Conservation (phyloP, 139 green algal species). For the Picocystis salinarum region DNA sequence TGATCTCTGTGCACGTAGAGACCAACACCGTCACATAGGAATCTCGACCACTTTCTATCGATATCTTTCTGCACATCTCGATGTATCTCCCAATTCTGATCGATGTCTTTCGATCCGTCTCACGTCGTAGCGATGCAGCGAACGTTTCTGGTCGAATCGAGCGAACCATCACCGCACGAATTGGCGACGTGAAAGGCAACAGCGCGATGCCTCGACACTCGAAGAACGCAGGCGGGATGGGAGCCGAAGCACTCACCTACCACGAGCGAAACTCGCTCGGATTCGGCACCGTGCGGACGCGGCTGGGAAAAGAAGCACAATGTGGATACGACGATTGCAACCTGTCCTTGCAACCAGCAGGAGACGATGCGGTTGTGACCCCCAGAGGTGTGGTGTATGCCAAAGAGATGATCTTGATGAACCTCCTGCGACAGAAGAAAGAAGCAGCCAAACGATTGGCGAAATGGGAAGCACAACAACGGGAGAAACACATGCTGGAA, state of each 20-base stretch:
- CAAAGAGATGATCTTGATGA: slow-evolving; percentile 66
- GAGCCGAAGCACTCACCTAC: slow-evolving; percentile 61
- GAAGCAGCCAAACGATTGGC: slow-evolving; percentile 49
- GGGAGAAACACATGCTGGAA: slow-evolving; percentile 9
- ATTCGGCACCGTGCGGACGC: slow-evolving; percentile 64
- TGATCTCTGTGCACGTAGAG: too few species aligned
- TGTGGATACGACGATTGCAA: slow-evolving; percentile 66
- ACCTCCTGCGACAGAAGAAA: slow-evolving; percentile 70
- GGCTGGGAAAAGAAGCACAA: slow-evolving; percentile 86
- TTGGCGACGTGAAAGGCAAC: too few species aligned
- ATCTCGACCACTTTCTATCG: too few species aligned
- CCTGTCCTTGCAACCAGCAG: slow-evolving; percentile 52
- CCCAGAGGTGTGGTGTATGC: slow-evolving; percentile 62
- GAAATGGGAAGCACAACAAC: slow-evolving; percentile 49
- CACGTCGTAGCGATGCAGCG: too few species aligned
- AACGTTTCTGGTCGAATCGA: too few species aligned
- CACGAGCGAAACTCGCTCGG: slow-evolving; percentile 53
- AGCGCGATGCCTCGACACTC: too few species aligned
- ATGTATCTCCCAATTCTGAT: too few species aligned
- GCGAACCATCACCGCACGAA: too few species aligned
- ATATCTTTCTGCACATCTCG: too few species aligned
- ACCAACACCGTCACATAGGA: too few species aligned
- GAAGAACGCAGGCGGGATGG: slow-evolving; percentile 85
- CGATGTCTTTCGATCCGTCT: too few species aligned
- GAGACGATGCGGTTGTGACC: slow-evolving; percentile 62